Percentiles rank a stretch among this genome's conserved stretches.
These are phyloP conservation scores for Acmispon strigosus DNA, from an alignment of 306 rosid genomes.

Conservation along the genomic window DNA sequence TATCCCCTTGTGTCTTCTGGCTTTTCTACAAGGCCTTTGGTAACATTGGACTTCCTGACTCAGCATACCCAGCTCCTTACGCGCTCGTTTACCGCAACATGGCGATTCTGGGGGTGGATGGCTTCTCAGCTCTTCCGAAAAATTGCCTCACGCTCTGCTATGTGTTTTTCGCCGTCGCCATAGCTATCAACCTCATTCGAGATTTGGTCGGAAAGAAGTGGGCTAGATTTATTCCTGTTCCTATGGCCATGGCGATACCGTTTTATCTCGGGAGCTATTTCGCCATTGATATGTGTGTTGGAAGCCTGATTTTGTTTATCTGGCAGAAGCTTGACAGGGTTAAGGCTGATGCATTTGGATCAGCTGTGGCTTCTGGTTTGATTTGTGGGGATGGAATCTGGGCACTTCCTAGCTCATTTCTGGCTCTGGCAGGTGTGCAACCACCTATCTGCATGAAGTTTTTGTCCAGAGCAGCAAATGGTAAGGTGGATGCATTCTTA, in stretches of 20 bases:
- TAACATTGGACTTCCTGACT: constrained; percentile 19
- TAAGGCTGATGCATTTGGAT: constrained; percentile 32
- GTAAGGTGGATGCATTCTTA: constrained; percentile 31
- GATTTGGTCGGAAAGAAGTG: constrained; percentile 23
- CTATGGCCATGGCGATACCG: constrained; percentile 59
- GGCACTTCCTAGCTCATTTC: constrained; percentile 46
- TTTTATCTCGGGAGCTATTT: constrained; percentile 41
- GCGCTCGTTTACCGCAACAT: constrained; percentile 41
- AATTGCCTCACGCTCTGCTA: constrained; percentile 35
- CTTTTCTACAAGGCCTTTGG: constrained; percentile 34
- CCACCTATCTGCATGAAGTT: constrained; percentile 56
- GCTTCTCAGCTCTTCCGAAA: constrained; percentile 35
- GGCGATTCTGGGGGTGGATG: constrained; percentile 40
- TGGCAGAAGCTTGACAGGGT: constrained; percentile 35
- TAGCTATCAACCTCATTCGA: constrained; percentile 24
- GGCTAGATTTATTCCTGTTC: constrained; percentile 37
- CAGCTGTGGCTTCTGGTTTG: constrained; percentile 52
- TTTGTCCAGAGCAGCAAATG: constrained; percentile 27
- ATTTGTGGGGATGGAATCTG: constrained; percentile 55
- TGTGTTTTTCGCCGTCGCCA: constrained; percentile 25
- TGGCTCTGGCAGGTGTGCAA: constrained; percentile 34
- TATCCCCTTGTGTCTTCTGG: constrained; percentile 54
- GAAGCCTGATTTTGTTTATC: constrained; percentile 39
- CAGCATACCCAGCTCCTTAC: constrained; percentile 37
- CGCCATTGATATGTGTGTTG: constrained; percentile 46